Conservation (phyloP, 1,284 basidiomycete genomes). For the Macrocystidia cucumis region DNA sequence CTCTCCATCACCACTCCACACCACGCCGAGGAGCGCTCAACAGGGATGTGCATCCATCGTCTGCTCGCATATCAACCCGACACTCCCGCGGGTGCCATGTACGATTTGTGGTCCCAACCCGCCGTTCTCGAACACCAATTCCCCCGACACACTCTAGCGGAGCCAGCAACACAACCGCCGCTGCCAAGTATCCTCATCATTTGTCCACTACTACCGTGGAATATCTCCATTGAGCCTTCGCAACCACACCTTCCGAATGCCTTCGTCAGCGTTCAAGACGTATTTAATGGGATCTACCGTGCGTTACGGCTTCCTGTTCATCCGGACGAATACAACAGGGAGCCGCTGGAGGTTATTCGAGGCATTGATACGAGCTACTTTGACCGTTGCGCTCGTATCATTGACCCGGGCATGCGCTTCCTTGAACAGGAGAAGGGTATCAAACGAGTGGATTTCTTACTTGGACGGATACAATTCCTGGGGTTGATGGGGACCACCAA, state of each 20-base stretch:
- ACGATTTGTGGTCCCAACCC: conserved; percentile 23
- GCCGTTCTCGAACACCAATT: conserved; percentile 16
- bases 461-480: conserved; percentile 25
- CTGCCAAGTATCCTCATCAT: conserved; percentile 18
- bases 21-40: too few species aligned
- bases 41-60: conserved; percentile 27
- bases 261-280: conserved; percentile 25
- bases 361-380: conserved; percentile 23
- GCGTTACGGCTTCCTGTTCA: conserved; percentile 20
- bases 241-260: conserved; percentile 9
- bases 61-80: conserved; percentile 33
- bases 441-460: conserved; percentile 36
- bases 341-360: conserved; percentile 10
- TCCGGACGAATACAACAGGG: conserved; percentile 20
- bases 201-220: conserved; percentile 21
- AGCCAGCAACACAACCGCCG: conserved; percentile 26
- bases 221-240: conserved; percentile 18
- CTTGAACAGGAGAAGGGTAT: conserved; percentile 28
- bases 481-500: conserved; percentile 23
- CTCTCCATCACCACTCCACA: conserved; percentile 9
- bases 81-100: conserved; percentile 23
- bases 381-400: conserved; percentile 18
- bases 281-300: conserved; percentile 22
- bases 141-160: conserved; percentile 16
- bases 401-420: conserved; percentile 13